These are phyloP conservation scores for Mycocentrospora acerina DNA, from an alignment of 2,329 filamentous ascomycete genomes.

Conservation along the genomic window DNA sequence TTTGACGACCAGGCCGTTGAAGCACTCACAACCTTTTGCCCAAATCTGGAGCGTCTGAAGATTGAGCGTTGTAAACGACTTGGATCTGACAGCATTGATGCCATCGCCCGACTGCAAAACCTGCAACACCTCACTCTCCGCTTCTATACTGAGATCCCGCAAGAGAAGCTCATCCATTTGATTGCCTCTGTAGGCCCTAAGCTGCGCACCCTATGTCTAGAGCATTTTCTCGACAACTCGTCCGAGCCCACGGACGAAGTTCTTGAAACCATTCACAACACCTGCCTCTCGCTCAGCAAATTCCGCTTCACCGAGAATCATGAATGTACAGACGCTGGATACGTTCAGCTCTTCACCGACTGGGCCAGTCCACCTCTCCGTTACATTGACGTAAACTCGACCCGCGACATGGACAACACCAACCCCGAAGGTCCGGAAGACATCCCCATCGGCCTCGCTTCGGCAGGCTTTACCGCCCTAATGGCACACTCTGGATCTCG, in stretches of 20 bases:
- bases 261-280: constrained; percentile 68
- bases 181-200: constrained; percentile 63
- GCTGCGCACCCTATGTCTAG: constrained; percentile 77
- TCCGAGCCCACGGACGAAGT: constrained; percentile 57
- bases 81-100: constrained; percentile 63
- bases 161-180: constrained; percentile 61
- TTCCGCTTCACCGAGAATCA: constrained; percentile 80
- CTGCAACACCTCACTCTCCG: constrained; percentile 77
- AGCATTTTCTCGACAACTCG: constrained; percentile 65
- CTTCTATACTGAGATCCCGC: constrained; percentile 59
- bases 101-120: constrained; percentile 62
- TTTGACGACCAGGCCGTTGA: constrained; percentile 71
- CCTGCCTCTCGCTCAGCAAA: constrained; percentile 70
- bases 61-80: constrained; percentile 77
- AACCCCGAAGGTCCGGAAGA: constrained; percentile 65
- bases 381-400: constrained; percentile 74
- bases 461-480: constrained; percentile 72
- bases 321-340: constrained; percentile 72
- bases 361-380: constrained; percentile 75
- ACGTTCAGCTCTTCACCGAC: constrained; percentile 68
- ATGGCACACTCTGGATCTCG: constrained; percentile 77
- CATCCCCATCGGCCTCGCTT: constrained; percentile 68
- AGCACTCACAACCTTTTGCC: constrained; percentile 64
- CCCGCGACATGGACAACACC: constrained; percentile 72
- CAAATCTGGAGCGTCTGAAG: constrained; percentile 73